Base-by-base conservation (phyloP, 2,329 filamentous ascomycete species). In the Diaporthe sp. region DNA sequence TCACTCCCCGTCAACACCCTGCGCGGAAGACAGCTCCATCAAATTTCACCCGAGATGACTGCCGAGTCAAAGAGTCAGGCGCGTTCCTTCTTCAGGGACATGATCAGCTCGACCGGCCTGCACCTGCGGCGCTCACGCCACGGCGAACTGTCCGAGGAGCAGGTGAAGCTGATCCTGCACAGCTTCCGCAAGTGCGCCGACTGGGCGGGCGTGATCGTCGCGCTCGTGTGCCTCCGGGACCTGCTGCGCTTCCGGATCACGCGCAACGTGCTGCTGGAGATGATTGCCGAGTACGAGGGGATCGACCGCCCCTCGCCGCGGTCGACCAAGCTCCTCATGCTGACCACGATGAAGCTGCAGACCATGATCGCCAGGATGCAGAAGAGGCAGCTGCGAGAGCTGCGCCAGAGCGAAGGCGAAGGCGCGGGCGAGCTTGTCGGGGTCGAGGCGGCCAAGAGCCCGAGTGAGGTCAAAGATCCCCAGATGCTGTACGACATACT, bases 1-100 rank as follows among this genome's bases (percentile, higher is more conserved):
- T 86, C 88, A 13, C 83, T 91, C 38, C 84, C 84, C 5, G 82
- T 88, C 77, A 91, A 90, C 80, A 57, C 67, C n/a, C 72, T 60
- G n/a, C 68, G 40, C 35, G 45, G 57, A 25, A 64, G 45, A 30
- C 38, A 60, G 35, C 72, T 58, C 13, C n/a, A 42, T 19, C 45
- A 69, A 33, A 50, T 66, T 28, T 40, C 35, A 9, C 61, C 66
- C 19, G 52, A 25, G 17, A 9, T 40, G 25, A 33, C 30, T 13
- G 64, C 38, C 40, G 35, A 64, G 47, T 72, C 74, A 15, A n/a
- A 74, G 3, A 72, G 67, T 15, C 67, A 75, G 25, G 81, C 81
- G 69, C 78, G 83, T 35, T 58, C 73, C 58, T 77, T 82, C 60
- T 81, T 83, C 58, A 75, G 73, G 13, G 81, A 83, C 42, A 80